Conservation (phyloP, 1,284 basidiomycete genomes). For the Termitomyces sp. region DNA sequence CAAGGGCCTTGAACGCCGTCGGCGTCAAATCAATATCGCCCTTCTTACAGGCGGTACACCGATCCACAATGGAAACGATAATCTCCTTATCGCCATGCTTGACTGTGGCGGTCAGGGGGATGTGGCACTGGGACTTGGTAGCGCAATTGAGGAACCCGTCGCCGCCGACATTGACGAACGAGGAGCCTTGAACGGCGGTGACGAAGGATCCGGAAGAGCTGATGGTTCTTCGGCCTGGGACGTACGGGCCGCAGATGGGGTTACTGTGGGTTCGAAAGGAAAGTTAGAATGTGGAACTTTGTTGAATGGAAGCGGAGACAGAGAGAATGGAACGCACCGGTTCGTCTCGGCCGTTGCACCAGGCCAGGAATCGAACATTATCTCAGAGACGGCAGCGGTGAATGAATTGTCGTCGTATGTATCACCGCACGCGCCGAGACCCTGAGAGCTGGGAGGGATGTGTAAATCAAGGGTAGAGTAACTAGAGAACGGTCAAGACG, state of each 20-base stretch:
- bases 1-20: slow-evolving; percentile 23
- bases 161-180: slow-evolving; percentile 22
- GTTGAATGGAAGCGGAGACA: too few relatives aligned
- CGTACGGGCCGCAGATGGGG: slow-evolving; percentile 26
- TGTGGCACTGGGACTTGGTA: slow-evolving; percentile 21
- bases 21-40: slow-evolving; percentile 27
- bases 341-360: slow-evolving; percentile 20
- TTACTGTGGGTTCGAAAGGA: slow-evolving; percentile 14
- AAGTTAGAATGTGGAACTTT: not conserved
- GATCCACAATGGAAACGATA: slow-evolving; percentile 24
- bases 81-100: slow-evolving; percentile 23
- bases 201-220: slow-evolving; percentile 16
- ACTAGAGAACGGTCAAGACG: slow-evolving; percentile 7
- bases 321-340: slow-evolving; percentile 12
- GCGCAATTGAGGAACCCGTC: slow-evolving; percentile 26
- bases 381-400: slow-evolving; percentile 25
- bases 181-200: slow-evolving; percentile 16
- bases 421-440: slow-evolving; percentile 26
- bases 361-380: slow-evolving; percentile 25
- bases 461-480: not conserved
- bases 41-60: slow-evolving; percentile 21
- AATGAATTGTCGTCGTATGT: slow-evolving; percentile 25
- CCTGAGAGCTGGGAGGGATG: slow-evolving; percentile 19
- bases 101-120: slow-evolving; percentile 28
- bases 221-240: slow-evolving; percentile 20